Evolutionary conservation across 2,329 filamentous ascomycete genomes (phyloP).

Genomic region (Cercospora janseana): DNA sequence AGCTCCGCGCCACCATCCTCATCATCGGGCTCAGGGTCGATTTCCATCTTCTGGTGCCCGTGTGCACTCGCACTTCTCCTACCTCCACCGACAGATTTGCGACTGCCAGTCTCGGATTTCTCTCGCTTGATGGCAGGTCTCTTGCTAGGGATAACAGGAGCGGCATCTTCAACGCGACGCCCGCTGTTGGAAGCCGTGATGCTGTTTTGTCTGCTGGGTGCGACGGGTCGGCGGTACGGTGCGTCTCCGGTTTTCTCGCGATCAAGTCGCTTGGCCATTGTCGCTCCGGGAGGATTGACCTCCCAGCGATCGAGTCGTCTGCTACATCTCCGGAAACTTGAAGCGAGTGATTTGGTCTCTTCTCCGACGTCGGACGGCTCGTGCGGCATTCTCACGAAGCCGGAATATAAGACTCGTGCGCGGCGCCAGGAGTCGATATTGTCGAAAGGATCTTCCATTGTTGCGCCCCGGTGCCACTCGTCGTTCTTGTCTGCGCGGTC

Average conservation of each 20-base stretch:
- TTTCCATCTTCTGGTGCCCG: constrained; percentile 21
- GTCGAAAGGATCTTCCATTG: constrained; percentile 28
- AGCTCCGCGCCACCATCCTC: constrained; percentile 35
- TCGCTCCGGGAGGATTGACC: constrained; percentile 31
- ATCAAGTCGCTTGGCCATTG: constrained; percentile 29
- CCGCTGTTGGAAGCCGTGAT: constrained; percentile 8
- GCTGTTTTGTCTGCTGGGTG: constrained; percentile 20
- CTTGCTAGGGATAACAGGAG: constrained; percentile 10
- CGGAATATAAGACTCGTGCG: constrained; percentile 41
- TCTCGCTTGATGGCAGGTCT: constrained; percentile 7
- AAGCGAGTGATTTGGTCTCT: constrained; percentile 65
- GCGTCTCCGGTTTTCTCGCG: constrained; percentile 20
- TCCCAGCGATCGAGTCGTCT: constrained; percentile 70
- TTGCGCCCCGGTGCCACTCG: constrained; percentile 37
- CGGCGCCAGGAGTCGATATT: constrained; percentile 28
- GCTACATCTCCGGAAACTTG: constrained; percentile 61
- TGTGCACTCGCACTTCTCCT: constrained; percentile 21
- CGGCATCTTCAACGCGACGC: constrained; percentile 19
- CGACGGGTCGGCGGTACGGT: neutral
- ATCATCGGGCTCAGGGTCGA: constrained; percentile 29
- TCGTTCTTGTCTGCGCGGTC: constrained; percentile 40
- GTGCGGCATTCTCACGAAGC: constrained; percentile 57
- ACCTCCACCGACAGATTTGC: constrained; percentile 21
- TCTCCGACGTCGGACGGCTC: constrained; percentile 76
- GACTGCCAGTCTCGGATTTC: neutral